Evolutionary conservation across 352 stramenopile species (phyloP), one percentile per base, ranked within the genome.

Genomic region (Phytophthora idaei): DNA sequence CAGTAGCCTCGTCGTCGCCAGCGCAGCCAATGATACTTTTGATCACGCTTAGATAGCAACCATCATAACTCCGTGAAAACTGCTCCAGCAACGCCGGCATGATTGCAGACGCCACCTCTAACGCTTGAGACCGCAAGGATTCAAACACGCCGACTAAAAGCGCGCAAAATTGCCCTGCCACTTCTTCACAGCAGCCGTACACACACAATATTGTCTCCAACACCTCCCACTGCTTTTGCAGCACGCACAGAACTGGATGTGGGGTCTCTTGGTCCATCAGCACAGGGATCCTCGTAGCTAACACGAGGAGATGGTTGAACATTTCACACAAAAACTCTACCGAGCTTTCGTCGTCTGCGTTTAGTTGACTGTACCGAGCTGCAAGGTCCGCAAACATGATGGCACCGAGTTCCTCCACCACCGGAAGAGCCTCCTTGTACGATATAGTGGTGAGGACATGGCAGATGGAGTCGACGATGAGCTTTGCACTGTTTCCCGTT

Each of bases 401-500:
- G 2, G 67, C 36, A 37, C 76, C 77, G 17, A 94, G 62, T 51
- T 90, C 69, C 12, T 94, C 76, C n/a, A 94, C 65, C 8, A 93
- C 71, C 0, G 80, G 74, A 5, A 82, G 45, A 0, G 84, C 82
- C 44, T 92, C 83, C 36, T 83, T 80, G 69, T 94, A 94, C 3
- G 77, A 66, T n/a, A 92, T 80, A 3, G 73, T 87, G 0, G 77
- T 76, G 17, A 91, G 67, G 14, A 92, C 69, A 61, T 88, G 63
- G n/a, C 82, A 84, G 34, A 94, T 69, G 0, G 84, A 87, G 50
- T 93, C 86, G 14, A 93, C 82, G 21, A 93, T 78, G 29, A 94
- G 67, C 37, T 64, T 77, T 11, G 87, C 48, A 46, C 80, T 90
- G 15, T 78, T 74, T 52, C 75, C 76, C 1, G 67, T 64, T n/a